Conservation (phyloP, 352 stramenopile genomes). For the Phytophthora ramorum region DNA sequence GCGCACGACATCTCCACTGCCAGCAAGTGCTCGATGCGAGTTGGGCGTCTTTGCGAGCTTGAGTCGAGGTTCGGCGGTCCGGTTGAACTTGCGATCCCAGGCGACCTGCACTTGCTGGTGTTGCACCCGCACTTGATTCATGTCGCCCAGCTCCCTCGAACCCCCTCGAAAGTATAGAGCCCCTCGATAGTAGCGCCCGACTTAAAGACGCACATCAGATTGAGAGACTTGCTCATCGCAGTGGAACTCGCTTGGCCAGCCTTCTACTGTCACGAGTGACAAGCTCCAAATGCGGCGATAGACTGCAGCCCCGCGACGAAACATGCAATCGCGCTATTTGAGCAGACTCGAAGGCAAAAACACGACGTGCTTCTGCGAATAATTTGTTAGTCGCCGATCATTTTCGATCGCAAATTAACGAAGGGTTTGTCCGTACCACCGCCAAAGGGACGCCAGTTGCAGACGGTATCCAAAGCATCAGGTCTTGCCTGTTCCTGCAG, state of each 20-base stretch:
- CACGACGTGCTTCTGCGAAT: not conserved
- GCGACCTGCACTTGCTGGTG: slow-evolving; percentile 19
- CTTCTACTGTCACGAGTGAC: not conserved
- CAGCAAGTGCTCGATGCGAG: not conserved
- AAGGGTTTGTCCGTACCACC: not conserved
- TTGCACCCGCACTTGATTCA: slow-evolving; percentile 35
- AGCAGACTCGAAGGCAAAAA: not conserved
- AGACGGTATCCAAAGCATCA: not conserved
- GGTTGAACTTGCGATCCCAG: slow-evolving; percentile 17
- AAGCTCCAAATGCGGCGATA: not conserved
- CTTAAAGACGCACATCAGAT: not conserved
- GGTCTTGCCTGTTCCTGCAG: not conserved
- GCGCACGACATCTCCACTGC: not conserved
- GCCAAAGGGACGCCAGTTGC: not conserved
- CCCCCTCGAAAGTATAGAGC: slow-evolving; percentile 9
- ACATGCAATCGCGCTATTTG: not conserved
- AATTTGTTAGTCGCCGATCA: not conserved
- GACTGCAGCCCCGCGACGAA: not conserved
- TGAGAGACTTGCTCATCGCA: not conserved
- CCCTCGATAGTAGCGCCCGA: slow-evolving; percentile 13
- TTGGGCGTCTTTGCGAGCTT: not conserved
- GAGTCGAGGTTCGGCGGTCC: not conserved
- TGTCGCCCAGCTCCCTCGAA: slow-evolving; percentile 17
- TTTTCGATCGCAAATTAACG: slow-evolving; percentile 2
- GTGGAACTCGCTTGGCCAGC: slow-evolving; percentile 3